These are phyloP conservation scores for Heliosperma pusillum DNA, from an alignment of 148 eudicot species.

Conservation along the genomic window DNA sequence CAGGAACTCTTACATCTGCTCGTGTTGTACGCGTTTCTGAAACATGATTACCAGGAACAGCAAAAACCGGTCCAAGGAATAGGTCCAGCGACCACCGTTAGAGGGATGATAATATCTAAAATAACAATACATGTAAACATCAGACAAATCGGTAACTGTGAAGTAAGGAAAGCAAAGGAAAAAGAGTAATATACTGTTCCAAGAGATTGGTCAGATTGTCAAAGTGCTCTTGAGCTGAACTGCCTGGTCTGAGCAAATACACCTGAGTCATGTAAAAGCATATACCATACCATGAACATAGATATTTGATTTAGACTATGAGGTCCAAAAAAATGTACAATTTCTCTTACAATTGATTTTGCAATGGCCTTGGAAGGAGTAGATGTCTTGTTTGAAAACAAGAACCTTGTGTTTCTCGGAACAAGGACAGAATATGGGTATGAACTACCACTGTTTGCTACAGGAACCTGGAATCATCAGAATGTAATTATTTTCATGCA, in stretches of 20 bases:
- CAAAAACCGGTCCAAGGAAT: constrained; percentile 81
- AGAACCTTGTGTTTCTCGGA: constrained; percentile 89
- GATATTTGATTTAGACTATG: background rate
- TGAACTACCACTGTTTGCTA: constrained; percentile 82
- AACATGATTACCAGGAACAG: constrained; percentile 67
- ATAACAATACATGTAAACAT: constrained; percentile 14
- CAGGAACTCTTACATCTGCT: constrained; percentile 57
- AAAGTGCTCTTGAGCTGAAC: constrained; percentile 66
- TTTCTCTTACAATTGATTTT: constrained; percentile 80
- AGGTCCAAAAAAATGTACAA: background rate
- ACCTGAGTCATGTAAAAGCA: constrained; percentile 51
- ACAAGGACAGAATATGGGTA: constrained; percentile 87
- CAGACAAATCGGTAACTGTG: background rate
- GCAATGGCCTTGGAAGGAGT: constrained; percentile 93
- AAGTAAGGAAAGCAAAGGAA: constrained; percentile 22
- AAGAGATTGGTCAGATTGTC: constrained; percentile 85
- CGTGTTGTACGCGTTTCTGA: constrained; percentile 74
- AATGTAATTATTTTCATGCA: constrained; percentile 11
- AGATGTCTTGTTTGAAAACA: constrained; percentile 71
- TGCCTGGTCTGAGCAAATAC: constrained; percentile 72
- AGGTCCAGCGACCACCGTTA: constrained; percentile 99
- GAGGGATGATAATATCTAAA: constrained; percentile 96
- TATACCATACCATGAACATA: background rate
- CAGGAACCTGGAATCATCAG: constrained; percentile 70
- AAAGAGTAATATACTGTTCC: constrained; percentile 73